Evolutionary conservation across 1,139 yeast species (phyloP).

Genomic region (Hansenula sp.): DNA sequence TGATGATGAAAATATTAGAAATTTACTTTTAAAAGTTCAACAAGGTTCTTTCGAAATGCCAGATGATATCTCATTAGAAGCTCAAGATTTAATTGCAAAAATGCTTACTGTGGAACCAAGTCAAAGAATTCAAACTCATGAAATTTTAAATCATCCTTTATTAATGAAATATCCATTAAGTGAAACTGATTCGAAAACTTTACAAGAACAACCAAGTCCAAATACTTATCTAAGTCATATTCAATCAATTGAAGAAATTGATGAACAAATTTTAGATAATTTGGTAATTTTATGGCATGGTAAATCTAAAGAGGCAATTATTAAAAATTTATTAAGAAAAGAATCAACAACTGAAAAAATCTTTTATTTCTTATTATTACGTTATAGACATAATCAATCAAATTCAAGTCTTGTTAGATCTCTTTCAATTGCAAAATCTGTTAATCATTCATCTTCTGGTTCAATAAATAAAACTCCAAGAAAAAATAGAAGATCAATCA

Average conservation of each 20-base stretch:
- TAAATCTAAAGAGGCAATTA: conserved; percentile 52
- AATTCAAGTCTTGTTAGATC: conserved; percentile 21
- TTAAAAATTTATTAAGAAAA: conserved; percentile 45
- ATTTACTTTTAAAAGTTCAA: conserved; percentile 66
- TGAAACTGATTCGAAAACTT: conserved; percentile 32
- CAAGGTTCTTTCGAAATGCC: conserved; percentile 76
- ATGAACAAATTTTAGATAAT: conserved; percentile 61
- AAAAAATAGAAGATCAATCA: conserved; percentile 44
- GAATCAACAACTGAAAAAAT: conserved; percentile 73
- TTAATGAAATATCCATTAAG: conserved; percentile 49
- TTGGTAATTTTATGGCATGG: conserved; percentile 75
- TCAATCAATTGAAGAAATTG: conserved; percentile 44
- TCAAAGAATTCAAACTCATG: conserved; percentile 69
- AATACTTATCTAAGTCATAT: conserved; percentile 54
- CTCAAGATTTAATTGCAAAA: conserved; percentile 60
- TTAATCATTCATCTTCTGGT: conserved; percentile 8
- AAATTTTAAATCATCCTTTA: conserved; percentile 75
- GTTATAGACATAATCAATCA: conserved; percentile 34
- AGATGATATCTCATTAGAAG: conserved; percentile 55
- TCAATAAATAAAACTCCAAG: conserved; percentile 31
- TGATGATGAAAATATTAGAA: conserved; percentile 76
- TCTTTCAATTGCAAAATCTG: conserved; percentile 24
- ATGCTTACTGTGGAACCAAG: conserved; percentile 81
- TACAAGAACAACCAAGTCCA: conserved; percentile 58
- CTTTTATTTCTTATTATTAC: conserved; percentile 57